Evolutionary conservation across 768 basidiomycete species (phyloP).

Genomic region (Lactifluus pinguis): DNA sequence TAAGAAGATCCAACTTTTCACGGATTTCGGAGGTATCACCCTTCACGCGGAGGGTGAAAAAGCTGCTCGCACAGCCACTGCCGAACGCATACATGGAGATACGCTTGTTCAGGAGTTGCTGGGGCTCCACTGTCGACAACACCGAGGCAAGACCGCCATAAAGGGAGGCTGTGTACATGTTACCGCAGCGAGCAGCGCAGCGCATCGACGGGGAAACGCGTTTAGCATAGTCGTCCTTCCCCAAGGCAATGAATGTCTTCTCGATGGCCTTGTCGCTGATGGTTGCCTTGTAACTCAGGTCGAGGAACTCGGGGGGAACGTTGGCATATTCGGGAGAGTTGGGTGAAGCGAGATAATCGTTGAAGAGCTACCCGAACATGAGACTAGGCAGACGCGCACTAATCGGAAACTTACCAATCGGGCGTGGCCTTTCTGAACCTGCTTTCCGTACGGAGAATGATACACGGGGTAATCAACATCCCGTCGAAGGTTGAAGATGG

Average conservation of each 20-base stretch:
- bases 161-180: constrained; percentile 97
- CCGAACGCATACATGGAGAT: constrained; percentile 96
- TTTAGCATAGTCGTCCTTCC: constrained; percentile 63
- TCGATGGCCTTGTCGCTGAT: constrained; percentile 93
- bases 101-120: constrained; percentile 69
- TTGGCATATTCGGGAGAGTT: constrained; percentile 57
- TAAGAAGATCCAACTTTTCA: constrained; percentile 71
- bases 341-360: constrained; percentile 85
- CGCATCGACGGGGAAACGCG: constrained; percentile 78
- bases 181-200: constrained; percentile 85
- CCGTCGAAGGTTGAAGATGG: constrained; percentile 50
- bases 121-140: constrained; percentile 61
- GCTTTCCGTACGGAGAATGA: constrained; percentile 98
- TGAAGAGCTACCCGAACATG: constrained; percentile 39
- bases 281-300: constrained; percentile 58
- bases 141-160: constrained; percentile 92
- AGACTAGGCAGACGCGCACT: constrained; percentile 1
- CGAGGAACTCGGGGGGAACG: constrained; percentile 62
- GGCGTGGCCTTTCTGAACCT: constrained; percentile 94
- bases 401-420: constrained; percentile 45
- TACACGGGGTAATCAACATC: constrained; percentile 90
- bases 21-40: constrained; percentile 79
- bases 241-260: constrained; percentile 82
- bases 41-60: constrained; percentile 83
- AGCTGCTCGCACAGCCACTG: constrained; percentile 87